Conservation (phyloP, 169 alveolate species). For the Plasmodium coatneyi region DNA sequence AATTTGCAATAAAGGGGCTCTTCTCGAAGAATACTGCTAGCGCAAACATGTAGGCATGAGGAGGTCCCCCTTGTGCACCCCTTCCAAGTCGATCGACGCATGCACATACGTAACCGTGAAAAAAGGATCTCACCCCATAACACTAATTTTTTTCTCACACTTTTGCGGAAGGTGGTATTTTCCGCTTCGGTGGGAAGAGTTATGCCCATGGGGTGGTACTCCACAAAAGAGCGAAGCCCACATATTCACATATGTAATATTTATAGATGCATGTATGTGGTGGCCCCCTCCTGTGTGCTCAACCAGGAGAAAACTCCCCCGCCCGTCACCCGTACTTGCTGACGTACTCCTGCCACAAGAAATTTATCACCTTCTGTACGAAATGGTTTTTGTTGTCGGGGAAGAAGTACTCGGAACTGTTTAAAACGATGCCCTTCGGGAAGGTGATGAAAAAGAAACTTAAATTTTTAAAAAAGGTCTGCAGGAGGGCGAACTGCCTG, state of each 20-base stretch:
- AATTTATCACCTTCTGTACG: constrained; percentile 28
- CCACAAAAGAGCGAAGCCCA: background rate
- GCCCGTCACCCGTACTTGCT: background rate
- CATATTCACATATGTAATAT: background rate
- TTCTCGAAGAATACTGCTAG: background rate
- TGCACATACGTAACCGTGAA: background rate
- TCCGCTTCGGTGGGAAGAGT: background rate
- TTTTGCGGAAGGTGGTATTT: background rate
- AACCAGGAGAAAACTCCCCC: background rate
- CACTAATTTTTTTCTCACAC: background rate
- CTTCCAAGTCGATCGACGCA: background rate
- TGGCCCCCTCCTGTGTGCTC: background rate
- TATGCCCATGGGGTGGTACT: background rate
- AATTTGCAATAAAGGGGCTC: background rate
- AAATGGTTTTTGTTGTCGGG: constrained; percentile 28
- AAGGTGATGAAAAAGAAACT: constrained; percentile 35
- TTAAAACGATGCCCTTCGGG: constrained; percentile 35
- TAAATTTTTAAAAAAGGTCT: constrained; percentile 56
- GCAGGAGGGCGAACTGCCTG: constrained; percentile 38
- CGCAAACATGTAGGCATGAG: background rate
- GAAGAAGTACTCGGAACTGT: constrained; percentile 17
- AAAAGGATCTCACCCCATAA: background rate
- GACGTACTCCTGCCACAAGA: constrained; percentile 16
- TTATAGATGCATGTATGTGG: background rate
- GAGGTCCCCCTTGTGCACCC: background rate